These are phyloP conservation scores for Beta lomatogona DNA, from an alignment of 179 eudicot genomes.

Conservation along the genomic window DNA sequence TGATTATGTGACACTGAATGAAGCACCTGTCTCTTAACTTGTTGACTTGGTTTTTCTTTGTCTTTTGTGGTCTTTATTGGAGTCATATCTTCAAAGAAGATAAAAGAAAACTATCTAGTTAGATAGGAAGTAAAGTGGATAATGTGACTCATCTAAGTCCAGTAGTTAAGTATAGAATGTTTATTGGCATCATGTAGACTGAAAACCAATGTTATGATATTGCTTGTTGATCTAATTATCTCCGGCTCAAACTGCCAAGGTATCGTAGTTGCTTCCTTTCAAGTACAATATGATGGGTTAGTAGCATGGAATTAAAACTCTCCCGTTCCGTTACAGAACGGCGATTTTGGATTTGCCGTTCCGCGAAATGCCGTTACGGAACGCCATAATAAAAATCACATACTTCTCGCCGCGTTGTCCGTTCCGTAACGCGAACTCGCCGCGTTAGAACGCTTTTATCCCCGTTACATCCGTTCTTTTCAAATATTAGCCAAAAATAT, in stretches of 20 bases:
- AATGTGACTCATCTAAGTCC: not conserved
- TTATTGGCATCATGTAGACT: not conserved
- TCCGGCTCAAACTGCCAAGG: not conserved
- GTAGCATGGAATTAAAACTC: too few species aligned
- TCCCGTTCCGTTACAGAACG: too few species aligned
- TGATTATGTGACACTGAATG: too few species aligned
- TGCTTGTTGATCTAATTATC: not conserved
- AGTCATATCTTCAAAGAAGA: not conserved
- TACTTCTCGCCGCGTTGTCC: too few species aligned
- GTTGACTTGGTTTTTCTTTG: not conserved
- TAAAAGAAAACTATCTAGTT: not conserved
- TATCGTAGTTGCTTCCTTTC: not conserved
- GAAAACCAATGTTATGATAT: not conserved
- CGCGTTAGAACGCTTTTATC: too few species aligned
- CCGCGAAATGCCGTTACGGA: too few species aligned
- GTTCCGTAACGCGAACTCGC: too few species aligned
- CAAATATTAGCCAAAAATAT: too few species aligned
- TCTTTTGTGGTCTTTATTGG: not conserved
- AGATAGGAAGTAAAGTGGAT: not conserved
- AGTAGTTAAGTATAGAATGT: not conserved
- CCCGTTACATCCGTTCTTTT: too few species aligned
- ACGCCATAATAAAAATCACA: too few species aligned
- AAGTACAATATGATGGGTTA: not conserved
- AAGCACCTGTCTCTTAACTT: not conserved
- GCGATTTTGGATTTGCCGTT: too few species aligned